Base-by-base conservation (phyloP, 1,139 yeast genomes). In the Candida labiduridarum region DNA sequence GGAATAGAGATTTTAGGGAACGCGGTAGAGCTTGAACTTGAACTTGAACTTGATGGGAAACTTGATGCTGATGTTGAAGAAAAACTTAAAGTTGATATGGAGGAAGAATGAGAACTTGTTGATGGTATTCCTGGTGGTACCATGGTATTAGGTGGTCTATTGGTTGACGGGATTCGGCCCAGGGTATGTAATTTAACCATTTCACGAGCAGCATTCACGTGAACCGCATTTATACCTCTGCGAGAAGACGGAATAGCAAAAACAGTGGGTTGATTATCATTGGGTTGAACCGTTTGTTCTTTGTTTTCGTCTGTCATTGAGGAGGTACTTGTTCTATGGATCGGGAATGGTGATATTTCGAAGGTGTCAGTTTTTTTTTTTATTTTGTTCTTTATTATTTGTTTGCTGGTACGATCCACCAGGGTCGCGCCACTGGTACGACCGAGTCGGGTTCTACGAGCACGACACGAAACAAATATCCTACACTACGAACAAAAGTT, bases 191-290 rank as follows among this genome's bases (percentile, higher is more conserved):
- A 65, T 59, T 47, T 69, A 39, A 79, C 84, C 85, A 85, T 79
- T 59, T 84, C 84, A 50, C 90, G 70, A 1, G 92, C 92, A 22
- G 80, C 66, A 55, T 76, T 76, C n/a, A 85, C 73, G 56, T 83
- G 84, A 3, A 83, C 72, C 0, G 86, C 83, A 47, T 76, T 72
- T 40, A 85, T 80, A 1, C 81, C 84, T 39, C 43, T 43, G 9
- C 50, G 41, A 14, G 34, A 39, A 14, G 45, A 14, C 4, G 51
- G 54, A 6, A 46, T 29, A 16, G 47, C 51, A 48, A 49, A 52
- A 9, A 41, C 22, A 11, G 29, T 16, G 4, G 48, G 47, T 8
- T 4, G 39, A n/a, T 36, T 38, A 3, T 25, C 30, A 4, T 35
- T 35, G 5, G 2, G 5, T 22, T 16, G 40, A 9, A 8, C 27